Evolutionary conservation across 441 rosid genomes (phyloP).

Genomic region (Pelargonium myrrhifolium): DNA sequence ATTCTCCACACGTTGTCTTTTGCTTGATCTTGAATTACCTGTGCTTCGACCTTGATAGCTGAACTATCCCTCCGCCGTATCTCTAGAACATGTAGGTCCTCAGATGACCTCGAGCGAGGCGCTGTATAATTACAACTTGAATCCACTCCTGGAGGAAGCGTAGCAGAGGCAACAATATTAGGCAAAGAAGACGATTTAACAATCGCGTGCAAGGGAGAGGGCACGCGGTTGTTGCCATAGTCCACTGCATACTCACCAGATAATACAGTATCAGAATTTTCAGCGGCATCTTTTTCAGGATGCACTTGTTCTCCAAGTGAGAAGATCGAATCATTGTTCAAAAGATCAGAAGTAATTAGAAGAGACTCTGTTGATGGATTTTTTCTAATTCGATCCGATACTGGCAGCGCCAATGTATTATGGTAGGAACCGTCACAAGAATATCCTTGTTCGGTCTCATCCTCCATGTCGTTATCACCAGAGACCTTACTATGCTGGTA

Average conservation of each 20-base stretch:
- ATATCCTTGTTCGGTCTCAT: slow-evolving; percentile 39
- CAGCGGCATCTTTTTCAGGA: slow-evolving; percentile 42
- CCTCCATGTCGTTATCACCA: slow-evolving; percentile 32
- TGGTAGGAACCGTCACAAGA: slow-evolving; percentile 40
- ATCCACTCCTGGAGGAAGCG: slow-evolving; percentile 25
- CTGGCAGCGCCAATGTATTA: slow-evolving; percentile 22
- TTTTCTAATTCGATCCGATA: slow-evolving; percentile 24
- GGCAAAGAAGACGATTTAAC: slow-evolving; percentile 60
- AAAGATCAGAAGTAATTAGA: slow-evolving; percentile 35
- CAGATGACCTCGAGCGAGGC: slow-evolving; percentile 47
- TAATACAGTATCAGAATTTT: slow-evolving; percentile 31
- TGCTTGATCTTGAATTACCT: slow-evolving; percentile 28
- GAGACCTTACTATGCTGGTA: slow-evolving; percentile 36
- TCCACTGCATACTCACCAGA: slow-evolving; percentile 37
- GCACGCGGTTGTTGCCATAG: slow-evolving; percentile 32
- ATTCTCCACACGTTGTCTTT: slow-evolving; percentile 22
- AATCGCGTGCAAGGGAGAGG: slow-evolving; percentile 29
- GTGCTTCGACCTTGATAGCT: slow-evolving; percentile 29
- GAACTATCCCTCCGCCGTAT: slow-evolving; percentile 31
- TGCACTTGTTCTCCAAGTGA: slow-evolving; percentile 50
- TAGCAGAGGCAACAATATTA: slow-evolving; percentile 32
- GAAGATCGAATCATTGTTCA: slow-evolving; percentile 43
- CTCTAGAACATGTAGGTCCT: slow-evolving; percentile 41
- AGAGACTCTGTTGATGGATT: slow-evolving; percentile 35
- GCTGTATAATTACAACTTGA: slow-evolving; percentile 27